Evolutionary conservation across 169 alveolate genomes (phyloP).

Genomic region (Eimeria maxima): DNA sequence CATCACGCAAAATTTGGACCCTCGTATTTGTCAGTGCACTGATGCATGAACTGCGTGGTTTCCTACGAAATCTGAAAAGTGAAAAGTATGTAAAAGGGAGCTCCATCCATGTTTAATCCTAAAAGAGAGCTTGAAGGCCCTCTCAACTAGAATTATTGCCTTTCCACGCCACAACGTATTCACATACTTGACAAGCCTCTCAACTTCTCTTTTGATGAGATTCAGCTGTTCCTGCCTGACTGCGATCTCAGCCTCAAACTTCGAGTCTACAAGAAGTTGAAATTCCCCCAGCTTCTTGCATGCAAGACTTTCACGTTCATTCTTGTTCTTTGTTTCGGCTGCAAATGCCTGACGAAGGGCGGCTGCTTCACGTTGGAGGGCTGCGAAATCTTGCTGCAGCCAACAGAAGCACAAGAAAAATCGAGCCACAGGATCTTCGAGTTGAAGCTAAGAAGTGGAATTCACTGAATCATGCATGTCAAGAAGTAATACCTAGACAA

Average conservation of each 20-base stretch:
- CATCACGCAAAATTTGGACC: neutral
- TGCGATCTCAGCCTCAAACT: conserved; percentile 83
- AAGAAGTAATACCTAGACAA: neutral
- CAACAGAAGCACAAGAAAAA: neutral
- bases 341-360: conserved; percentile 79
- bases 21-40: neutral
- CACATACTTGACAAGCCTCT: conserved; percentile 75
- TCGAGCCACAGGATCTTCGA: neutral
- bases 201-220: conserved; percentile 76
- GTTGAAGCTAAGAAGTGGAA: neutral
- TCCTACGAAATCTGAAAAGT: neutral
- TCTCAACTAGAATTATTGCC: neutral
- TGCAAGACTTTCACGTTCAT: conserved; percentile 69
- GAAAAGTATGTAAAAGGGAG: neutral
- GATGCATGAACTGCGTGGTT: neutral
- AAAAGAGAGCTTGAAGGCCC: neutral
- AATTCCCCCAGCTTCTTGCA: conserved; percentile 80
- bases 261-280: conserved; percentile 76
- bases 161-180: neutral
- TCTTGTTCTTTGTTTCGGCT: conserved; percentile 55
- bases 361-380: conserved; percentile 61
- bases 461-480: neutral
- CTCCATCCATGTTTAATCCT: neutral
- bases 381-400: conserved; percentile 77
- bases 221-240: conserved; percentile 84